These are phyloP conservation scores for Mucor mucedo DNA, from an alignment of 371 early-diverging fungal genomes.

Conservation along the genomic window DNA sequence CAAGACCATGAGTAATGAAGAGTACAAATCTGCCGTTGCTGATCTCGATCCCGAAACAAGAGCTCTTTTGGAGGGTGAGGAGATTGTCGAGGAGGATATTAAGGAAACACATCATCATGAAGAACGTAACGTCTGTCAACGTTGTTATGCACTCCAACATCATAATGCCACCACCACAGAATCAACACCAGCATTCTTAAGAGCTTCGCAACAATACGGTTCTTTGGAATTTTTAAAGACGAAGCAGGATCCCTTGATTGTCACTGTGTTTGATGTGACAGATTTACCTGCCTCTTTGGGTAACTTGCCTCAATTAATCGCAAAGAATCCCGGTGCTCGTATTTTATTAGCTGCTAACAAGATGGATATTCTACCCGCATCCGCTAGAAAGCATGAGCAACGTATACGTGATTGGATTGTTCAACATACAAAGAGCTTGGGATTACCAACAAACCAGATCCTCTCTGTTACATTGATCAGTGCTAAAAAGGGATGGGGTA, in stretches of 20 bases:
- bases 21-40: constrained; percentile 36
- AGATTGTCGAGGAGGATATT: constrained; percentile 5
- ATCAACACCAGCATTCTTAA: constrained; percentile 45
- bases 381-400: constrained; percentile 53
- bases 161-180: constrained; percentile 52
- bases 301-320: constrained; percentile 47
- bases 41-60: constrained; percentile 41
- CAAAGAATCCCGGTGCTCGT: constrained; percentile 49
- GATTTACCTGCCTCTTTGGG: constrained; percentile 69
- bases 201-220: constrained; percentile 59
- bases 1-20: constrained; percentile 43
- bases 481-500: constrained; percentile 66
- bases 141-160: constrained; percentile 61
- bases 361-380: constrained; percentile 62
- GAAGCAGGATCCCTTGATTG: constrained; percentile 55
- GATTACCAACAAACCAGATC: constrained; percentile 47
- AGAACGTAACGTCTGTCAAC: constrained; percentile 59
- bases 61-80: constrained; percentile 35
- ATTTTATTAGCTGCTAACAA: constrained; percentile 73
- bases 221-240: constrained; percentile 63
- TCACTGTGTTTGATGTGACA: constrained; percentile 66
- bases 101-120: constrained; percentile 18
- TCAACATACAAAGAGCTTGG: constrained; percentile 49
- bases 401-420: constrained; percentile 63
- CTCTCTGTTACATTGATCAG: constrained; percentile 60